These are phyloP conservation scores for Alternaria panax DNA, from an alignment of 2,329 filamentous ascomycete genomes.

Conservation along the genomic window DNA sequence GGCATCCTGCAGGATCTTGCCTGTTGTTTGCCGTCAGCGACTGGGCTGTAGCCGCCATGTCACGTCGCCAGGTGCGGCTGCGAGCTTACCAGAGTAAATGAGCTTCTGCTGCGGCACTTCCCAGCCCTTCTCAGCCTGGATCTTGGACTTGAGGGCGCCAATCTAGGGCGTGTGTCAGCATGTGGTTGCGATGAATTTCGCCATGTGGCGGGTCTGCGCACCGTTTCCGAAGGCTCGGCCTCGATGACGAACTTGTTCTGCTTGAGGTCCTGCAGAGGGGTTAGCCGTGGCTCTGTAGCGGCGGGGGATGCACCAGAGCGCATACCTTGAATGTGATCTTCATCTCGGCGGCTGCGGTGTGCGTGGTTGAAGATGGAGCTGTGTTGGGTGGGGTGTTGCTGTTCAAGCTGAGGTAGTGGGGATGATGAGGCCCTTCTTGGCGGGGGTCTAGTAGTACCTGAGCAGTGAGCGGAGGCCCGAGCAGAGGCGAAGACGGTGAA, in stretches of 20 bases:
- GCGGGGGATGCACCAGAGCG: constrained; percentile 24
- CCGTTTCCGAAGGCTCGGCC: constrained; percentile 88
- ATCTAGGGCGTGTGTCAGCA: constrained; percentile 64
- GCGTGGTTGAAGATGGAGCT: constrained; percentile 28
- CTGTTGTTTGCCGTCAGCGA: constrained; percentile 57
- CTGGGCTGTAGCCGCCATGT: constrained; percentile 26
- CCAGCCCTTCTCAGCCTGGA: constrained; percentile 91
- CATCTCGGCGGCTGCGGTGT: constrained; percentile 56
- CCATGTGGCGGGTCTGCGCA: constrained; percentile 56
- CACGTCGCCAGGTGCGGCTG: constrained; percentile 9
- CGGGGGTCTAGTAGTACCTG: constrained; percentile 10
- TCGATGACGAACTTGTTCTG: constrained; percentile 98
- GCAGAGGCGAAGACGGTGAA: neutral
- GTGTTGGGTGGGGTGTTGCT: constrained; percentile 36
- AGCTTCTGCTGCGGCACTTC: constrained; percentile 90
- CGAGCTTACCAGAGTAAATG: constrained; percentile 87
- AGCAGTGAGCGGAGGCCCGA: constrained; percentile 5
- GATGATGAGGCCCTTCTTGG: constrained; percentile 18
- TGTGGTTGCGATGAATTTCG: constrained; percentile 12
- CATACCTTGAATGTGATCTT: constrained; percentile 75
- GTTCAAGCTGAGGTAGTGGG: constrained; percentile 24
- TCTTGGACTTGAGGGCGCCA: constrained; percentile 89
- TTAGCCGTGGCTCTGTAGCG: constrained; percentile 26
- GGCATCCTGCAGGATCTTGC: constrained; percentile 98
- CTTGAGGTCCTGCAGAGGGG: constrained; percentile 80